Evolutionary conservation across 2,329 filamentous ascomycete genomes (phyloP).

Genomic region (Drechslera avenae): DNA sequence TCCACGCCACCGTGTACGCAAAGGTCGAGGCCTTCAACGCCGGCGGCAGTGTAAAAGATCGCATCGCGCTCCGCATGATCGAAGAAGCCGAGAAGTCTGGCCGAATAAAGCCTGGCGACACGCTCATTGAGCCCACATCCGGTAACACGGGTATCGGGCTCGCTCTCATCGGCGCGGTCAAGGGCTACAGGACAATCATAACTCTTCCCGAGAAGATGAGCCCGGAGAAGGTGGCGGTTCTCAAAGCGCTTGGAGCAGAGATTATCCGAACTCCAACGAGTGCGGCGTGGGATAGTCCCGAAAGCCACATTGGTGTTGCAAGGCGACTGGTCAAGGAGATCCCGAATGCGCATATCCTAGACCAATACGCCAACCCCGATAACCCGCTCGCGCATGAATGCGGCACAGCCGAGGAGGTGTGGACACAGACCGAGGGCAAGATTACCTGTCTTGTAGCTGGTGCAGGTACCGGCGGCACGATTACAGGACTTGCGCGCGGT

Average conservation of each 20-base stretch:
- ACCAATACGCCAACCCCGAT: constrained; percentile 91
- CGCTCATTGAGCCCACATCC: constrained; percentile 95
- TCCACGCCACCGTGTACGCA: constrained; percentile 86
- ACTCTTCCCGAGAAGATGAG: constrained; percentile 99
- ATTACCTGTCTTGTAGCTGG: constrained; percentile 86
- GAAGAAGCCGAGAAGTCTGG: constrained; percentile 91
- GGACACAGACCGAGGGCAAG: constrained; percentile 83
- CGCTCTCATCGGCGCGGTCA: constrained; percentile 90
- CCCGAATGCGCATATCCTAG: constrained; percentile 93
- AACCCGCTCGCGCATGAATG: constrained; percentile 94
- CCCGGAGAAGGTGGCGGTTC: constrained; percentile 93
- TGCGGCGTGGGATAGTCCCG: constrained; percentile 90
- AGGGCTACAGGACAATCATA: constrained; percentile 98
- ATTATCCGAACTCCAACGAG: constrained; percentile 98
- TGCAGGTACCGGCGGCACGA: constrained; percentile 93
- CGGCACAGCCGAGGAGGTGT: constrained; percentile 95
- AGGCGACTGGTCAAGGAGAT: constrained; percentile 90
- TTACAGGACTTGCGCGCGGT: constrained; percentile 85
- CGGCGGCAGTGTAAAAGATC: constrained; percentile 90
- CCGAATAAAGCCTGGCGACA: constrained; percentile 95
- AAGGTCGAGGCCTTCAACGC: constrained; percentile 95
- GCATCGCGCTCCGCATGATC: constrained; percentile 96
- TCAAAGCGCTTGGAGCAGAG: constrained; percentile 91
- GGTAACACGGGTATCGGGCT: constrained; percentile 98
- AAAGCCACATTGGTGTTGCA: constrained; percentile 96